phyloP scores from a whole-genome alignment of 1,284 basidiomycete genomes.

The Marasmius oreades region DNA sequence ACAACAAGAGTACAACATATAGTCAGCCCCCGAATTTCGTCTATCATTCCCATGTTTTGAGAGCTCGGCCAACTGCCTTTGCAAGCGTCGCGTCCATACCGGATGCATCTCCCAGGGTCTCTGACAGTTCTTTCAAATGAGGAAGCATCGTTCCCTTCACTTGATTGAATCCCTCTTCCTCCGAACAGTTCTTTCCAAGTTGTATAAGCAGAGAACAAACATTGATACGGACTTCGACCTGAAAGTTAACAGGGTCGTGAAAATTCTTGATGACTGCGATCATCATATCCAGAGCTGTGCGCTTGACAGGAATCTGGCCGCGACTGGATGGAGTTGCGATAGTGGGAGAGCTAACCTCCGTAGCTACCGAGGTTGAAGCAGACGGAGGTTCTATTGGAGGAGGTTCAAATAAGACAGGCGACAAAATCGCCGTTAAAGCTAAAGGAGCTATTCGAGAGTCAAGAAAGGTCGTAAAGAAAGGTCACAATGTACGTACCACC shows the following conservation, averaged over 20 bases:
- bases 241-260: conserved; percentile 51
- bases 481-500: conserved; percentile 50
- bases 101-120: conserved; percentile 28
- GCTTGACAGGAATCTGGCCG: conserved; percentile 39
- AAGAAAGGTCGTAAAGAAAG: conserved; percentile 16
- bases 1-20: no score
- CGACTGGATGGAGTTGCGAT: conserved; percentile 35
- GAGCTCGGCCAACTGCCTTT: conserved; percentile 38
- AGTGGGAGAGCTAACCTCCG: conserved; percentile 41
- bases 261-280: conserved; percentile 53
- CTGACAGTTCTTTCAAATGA: conserved; percentile 48
- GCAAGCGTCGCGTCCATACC: conserved; percentile 45
- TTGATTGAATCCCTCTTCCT: conserved; percentile 38
- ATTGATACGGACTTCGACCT: conserved; percentile 69
- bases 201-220: conserved; percentile 68
- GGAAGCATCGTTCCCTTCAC: conserved; percentile 49
- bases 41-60: conserved; percentile 39
- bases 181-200: conserved; percentile 48
- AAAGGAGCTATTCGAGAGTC: conserved; percentile 42
- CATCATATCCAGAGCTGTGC: conserved; percentile 63
- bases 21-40: neutral
- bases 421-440: conserved; percentile 55
- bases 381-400: conserved; percentile 34
- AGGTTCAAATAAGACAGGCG: conserved; percentile 46
- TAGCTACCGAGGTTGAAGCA: conserved; percentile 37